Base-by-base conservation (phyloP, 257 asterid species). In the Nicotiana otophora region DNA sequence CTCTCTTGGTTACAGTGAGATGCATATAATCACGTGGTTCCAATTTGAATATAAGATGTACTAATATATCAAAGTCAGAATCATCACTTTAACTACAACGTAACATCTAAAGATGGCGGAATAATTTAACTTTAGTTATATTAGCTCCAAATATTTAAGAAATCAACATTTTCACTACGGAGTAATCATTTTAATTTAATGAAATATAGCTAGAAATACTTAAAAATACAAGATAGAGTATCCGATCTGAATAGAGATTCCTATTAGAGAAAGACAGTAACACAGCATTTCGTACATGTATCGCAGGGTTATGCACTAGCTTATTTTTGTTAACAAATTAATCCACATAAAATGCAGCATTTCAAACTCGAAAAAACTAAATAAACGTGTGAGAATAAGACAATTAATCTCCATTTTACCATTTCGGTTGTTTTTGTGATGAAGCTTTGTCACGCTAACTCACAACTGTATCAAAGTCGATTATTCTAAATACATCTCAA, bases 311-410 rank as follows among this genome's bases (percentile, higher is more conserved):
- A 39, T 70, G 60, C 31, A 39, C 28, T 36, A 42, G 14, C 20
- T 70, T 70, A 48, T 70, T 42, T 10, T 20, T 20, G 60, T 20
- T 5, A n/a, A 2, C 31, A 20, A 70, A 11, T 10, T 39, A 36
- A 69, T 69, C 55, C 77, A 68, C 39, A 36, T 68, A 34, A n/a
- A 2, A 36, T 33, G 31, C 2, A 23, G 19, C 55, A 68, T 68
- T 8, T 70, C 51, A 42, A 42, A 42, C 58, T 42, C 58, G 20
- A n/a, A 10, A 70, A 60, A 39, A 69, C 33, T 19, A 1, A 69
- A 69, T 69, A 69, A 69, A 68, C 30, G 77, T 68, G 54, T 68
- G 77, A 68, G 5, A 34, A 68, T 10, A 69, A 69, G 78, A 69
- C 19, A 69, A 14, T 69, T 69, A 69, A 69, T 69, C 77, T 69